These are phyloP conservation scores for Fistulifera pelliculosa DNA, from an alignment of 108 stramenopile species.

Conservation along the genomic window DNA sequence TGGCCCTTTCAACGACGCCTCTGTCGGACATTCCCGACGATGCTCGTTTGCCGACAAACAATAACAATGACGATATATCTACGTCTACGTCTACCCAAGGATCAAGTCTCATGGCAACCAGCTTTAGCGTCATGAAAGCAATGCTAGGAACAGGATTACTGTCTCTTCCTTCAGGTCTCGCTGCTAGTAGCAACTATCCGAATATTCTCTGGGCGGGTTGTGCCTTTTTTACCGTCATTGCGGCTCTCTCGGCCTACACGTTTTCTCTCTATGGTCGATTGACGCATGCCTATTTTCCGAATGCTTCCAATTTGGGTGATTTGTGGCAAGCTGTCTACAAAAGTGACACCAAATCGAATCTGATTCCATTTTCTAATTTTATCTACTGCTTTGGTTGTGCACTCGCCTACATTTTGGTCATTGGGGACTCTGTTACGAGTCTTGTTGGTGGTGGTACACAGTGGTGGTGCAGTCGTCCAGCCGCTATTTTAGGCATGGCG, in stretches of 20 bases:
- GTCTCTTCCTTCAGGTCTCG: constrained; percentile 69
- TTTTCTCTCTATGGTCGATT: constrained; percentile 71
- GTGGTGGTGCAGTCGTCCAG: constrained; percentile 28
- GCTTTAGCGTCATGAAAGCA: constrained; percentile 88
- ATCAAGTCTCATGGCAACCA: constrained; percentile 20
- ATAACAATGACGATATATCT: no score
- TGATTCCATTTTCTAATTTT: constrained; percentile 60
- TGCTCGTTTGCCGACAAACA: no score
- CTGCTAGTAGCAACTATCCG: constrained; percentile 47
- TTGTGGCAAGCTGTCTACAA: constrained; percentile 73
- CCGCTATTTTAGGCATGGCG: constrained; percentile 44
- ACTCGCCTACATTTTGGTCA: constrained; percentile 74
- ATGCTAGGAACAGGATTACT: constrained; percentile 82
- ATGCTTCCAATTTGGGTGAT: constrained; percentile 53
- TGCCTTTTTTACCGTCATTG: constrained; percentile 49
- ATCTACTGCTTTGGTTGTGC: constrained; percentile 69
- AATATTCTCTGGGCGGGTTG: constrained; percentile 49
- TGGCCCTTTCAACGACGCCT: no score
- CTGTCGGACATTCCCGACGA: no score
- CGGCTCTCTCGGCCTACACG: constrained; percentile 78
- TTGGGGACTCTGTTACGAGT: constrained; percentile 62
- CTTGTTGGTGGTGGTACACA: constrained; percentile 28
- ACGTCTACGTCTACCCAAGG: no score
- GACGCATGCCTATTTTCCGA: constrained; percentile 14
- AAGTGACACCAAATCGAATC: constrained; percentile 44